phyloP scores from a whole-genome alignment of 1,284 basidiomycete genomes.

The Blastosporella zonata region DNA sequence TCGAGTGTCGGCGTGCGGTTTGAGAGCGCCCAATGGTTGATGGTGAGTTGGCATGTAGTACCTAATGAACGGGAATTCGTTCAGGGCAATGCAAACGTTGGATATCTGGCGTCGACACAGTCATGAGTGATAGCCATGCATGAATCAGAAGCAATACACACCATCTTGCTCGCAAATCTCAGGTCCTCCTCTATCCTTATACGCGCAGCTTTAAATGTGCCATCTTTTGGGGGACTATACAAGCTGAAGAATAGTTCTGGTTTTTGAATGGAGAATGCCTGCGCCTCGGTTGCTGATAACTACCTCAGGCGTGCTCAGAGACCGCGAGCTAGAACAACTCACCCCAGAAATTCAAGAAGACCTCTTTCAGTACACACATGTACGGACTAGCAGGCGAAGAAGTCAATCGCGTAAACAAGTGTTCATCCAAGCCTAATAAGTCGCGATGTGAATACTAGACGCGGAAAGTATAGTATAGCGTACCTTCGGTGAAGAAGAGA shows the following conservation, averaged over 20 bases:
- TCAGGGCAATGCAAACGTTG: slow-evolving; percentile 88
- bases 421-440: slow-evolving; percentile 63
- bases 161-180: slow-evolving; percentile 67
- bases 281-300: slow-evolving; percentile 72
- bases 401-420: slow-evolving; percentile 71
- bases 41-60: slow-evolving; percentile 90
- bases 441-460: neutral
- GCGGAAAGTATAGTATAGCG: neutral
- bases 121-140: slow-evolving; percentile 4
- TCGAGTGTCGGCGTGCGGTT: slow-evolving; percentile 58
- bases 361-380: slow-evolving; percentile 73
- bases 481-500: slow-evolving; percentile 94
- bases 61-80: slow-evolving; percentile 93
- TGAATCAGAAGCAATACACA: slow-evolving; percentile 28
- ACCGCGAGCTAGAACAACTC: slow-evolving; percentile 17
- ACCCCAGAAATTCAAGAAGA: slow-evolving; percentile 92
- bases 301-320: slow-evolving; percentile 9
- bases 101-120: slow-evolving; percentile 57
- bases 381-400: slow-evolving; percentile 68
- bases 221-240: slow-evolving; percentile 78
- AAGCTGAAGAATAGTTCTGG: slow-evolving; percentile 84
- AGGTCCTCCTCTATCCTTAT: slow-evolving; percentile 82
- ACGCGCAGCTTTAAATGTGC: slow-evolving; percentile 59
- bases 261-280: slow-evolving; percentile 74
- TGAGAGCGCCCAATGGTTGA: slow-evolving; percentile 82